Evolutionary conservation across 768 basidiomycete species (phyloP).

Genomic region (Podaxis sp.): DNA sequence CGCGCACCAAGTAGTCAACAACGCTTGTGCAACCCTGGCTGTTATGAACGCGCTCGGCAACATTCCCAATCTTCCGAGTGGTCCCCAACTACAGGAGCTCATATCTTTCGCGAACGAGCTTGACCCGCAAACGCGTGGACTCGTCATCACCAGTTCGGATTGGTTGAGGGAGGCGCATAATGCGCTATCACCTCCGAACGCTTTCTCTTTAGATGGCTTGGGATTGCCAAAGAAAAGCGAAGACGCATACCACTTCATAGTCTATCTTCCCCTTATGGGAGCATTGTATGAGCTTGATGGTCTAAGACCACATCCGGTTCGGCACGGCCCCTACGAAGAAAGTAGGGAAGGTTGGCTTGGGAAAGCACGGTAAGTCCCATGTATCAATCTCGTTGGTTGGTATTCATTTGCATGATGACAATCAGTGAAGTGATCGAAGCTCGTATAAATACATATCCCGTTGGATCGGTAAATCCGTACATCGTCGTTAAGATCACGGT

Average conservation of each 20-base stretch:
- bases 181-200: conserved; percentile 85
- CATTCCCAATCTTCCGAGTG: conserved; percentile 62
- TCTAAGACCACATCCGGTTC: conserved; percentile 74
- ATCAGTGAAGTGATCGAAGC: conserved; percentile 78
- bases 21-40: conserved; percentile 95
- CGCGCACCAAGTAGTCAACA: conserved; percentile 92
- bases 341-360: conserved; percentile 81
- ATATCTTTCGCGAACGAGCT: conserved; percentile 79
- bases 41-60: conserved; percentile 90
- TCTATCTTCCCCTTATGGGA: conserved; percentile 85
- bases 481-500: neutral
- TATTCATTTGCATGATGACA: conserved; percentile 22
- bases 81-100: conserved; percentile 70
- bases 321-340: conserved; percentile 73
- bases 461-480: conserved; percentile 69
- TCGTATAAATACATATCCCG: conserved; percentile 88
- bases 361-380: conserved; percentile 62
- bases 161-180: conserved; percentile 89
- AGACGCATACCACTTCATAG: conserved; percentile 97
- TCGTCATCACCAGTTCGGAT: conserved; percentile 78
- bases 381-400: conserved; percentile 15
- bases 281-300: conserved; percentile 93
- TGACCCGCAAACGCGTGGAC: conserved; percentile 83
- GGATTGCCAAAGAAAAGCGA: conserved; percentile 61
- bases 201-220: conserved; percentile 85